A percentile compares a stretch with the other conserved stretches of the same genome.
These are phyloP conservation scores for Fraxinus americana DNA, from an alignment of 257 asterid genomes.

Conservation along the genomic window DNA sequence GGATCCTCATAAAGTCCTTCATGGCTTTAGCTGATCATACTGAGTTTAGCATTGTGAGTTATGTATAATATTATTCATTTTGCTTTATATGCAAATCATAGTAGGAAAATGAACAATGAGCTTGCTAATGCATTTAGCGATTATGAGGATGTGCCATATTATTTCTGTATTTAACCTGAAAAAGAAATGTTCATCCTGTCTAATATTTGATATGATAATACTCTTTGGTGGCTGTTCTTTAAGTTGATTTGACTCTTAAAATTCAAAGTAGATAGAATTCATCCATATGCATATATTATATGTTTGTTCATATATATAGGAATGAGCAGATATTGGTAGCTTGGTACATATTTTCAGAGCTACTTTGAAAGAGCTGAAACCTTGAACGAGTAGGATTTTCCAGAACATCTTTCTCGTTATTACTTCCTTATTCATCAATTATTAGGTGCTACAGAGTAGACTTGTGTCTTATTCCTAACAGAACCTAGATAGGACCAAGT, in stretches of 20 bases:
- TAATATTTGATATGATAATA: slow-evolving; percentile 1
- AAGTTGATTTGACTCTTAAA: slow-evolving; percentile 2
- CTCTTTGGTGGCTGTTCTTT: neutral
- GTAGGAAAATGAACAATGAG: slow-evolving; percentile 5
- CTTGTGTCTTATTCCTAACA: slow-evolving; percentile 37
- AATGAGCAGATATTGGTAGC: slow-evolving; percentile 25
- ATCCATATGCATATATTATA: slow-evolving; percentile 18
- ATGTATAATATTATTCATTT: slow-evolving; percentile 35
- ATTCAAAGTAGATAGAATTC: slow-evolving; percentile 15
- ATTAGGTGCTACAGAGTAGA: slow-evolving; percentile 35
- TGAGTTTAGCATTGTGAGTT: slow-evolving; percentile 27
- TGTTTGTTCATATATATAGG: slow-evolving; percentile 8
- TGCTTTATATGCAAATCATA: slow-evolving; percentile 10
- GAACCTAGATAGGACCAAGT: slow-evolving; percentile 32
- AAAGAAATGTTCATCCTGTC: slow-evolving; percentile 20
- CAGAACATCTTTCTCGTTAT: slow-evolving; percentile 16
- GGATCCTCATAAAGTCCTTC: slow-evolving; percentile 73
- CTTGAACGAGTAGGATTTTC: slow-evolving; percentile 10
- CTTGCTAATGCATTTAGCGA: slow-evolving; percentile 31
- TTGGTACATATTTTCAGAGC: slow-evolving; percentile 20
- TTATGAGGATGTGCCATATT: slow-evolving; percentile 25
- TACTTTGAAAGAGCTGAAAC: slow-evolving; percentile 19
- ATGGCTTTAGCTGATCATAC: slow-evolving; percentile 53
- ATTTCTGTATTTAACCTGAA: slow-evolving; percentile 23
- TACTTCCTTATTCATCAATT: slow-evolving; percentile 37